Conservation (phyloP, 345 rosid species). For the Zanthoxylum bungeanum region DNA sequence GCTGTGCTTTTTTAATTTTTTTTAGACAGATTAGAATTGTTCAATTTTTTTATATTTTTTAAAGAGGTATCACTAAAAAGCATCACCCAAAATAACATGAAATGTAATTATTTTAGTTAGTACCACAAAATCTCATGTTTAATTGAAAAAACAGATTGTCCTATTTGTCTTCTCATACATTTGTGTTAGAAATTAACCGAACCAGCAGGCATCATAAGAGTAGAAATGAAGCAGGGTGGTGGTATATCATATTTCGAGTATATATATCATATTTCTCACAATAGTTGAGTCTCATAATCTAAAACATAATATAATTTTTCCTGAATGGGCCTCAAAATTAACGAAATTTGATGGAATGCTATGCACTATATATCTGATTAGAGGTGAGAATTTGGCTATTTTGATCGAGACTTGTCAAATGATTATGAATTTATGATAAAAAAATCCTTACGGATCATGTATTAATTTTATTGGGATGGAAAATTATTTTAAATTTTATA, state of each 20-base stretch:
- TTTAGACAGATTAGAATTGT: too few species aligned
- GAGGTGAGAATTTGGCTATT: too few species aligned
- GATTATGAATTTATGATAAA: too few species aligned
- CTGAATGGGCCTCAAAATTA: background rate
- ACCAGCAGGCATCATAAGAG: background rate
- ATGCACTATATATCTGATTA: background rate
- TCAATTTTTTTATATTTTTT: too few species aligned
- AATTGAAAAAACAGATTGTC: background rate
- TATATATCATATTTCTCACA: too few species aligned
- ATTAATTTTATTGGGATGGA: too few species aligned
- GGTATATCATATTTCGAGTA: too few species aligned
- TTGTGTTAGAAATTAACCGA: background rate
- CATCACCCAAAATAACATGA: background rate
- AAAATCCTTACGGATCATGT: too few species aligned
- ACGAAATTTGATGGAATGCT: background rate
- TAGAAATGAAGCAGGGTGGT: background rate
- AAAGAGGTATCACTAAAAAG: background rate
- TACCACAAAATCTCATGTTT: background rate
- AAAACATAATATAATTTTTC: too few species aligned
- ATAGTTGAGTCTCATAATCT: too few species aligned
- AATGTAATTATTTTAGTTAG: background rate
- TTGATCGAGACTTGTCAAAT: too few species aligned
- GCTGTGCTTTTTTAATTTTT: background rate
- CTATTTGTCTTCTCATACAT: background rate
- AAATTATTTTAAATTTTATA: too few species aligned